A percentile compares a stretch with the other conserved stretches of the same genome.
Evolutionary conservation across 495 filamentous ascomycete genomes (phyloP).

Genomic region (Antarctomyces pellizariae): DNA sequence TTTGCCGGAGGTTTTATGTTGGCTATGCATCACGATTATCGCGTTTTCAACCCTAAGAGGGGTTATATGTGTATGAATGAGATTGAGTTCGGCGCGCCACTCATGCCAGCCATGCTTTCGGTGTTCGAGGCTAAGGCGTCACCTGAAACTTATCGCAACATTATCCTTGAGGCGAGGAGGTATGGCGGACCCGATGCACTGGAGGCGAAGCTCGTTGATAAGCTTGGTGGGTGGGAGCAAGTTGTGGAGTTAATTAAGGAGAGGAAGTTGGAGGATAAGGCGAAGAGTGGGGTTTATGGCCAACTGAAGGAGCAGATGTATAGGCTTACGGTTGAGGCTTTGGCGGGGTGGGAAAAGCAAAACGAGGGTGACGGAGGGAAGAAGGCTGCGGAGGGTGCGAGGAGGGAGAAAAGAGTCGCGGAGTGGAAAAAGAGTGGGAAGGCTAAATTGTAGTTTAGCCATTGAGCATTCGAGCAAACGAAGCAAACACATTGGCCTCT

Average conservation of each 20-base stretch:
- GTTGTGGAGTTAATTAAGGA: conserved; percentile 29
- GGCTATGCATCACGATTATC: conserved; percentile 69
- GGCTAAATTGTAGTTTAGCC: conserved; percentile 9
- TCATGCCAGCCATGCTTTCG: conserved; percentile 45
- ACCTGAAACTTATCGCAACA: conserved; percentile 27
- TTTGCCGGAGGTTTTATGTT: conserved; percentile 65
- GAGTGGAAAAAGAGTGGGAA: conserved; percentile 11
- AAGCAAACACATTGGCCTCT: too few relatives aligned
- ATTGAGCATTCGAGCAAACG: too few relatives aligned
- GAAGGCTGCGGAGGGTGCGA: conserved; percentile 15
- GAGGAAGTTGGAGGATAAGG: conserved; percentile 31
- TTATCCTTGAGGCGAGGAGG: conserved; percentile 46
- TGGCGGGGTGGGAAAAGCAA: conserved; percentile 20
- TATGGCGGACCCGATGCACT: conserved; percentile 35
- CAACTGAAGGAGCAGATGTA: conserved; percentile 52
- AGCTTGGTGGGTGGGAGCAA: conserved; percentile 36
- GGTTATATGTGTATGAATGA: conserved; percentile 62
- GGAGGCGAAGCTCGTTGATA: conserved; percentile 43
- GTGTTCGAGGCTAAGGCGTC: conserved; percentile 48
- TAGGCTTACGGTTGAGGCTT: conserved; percentile 27
- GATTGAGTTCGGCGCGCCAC: conserved; percentile 48
- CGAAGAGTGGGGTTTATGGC: conserved; percentile 37
- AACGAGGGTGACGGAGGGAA: conserved; percentile 2
- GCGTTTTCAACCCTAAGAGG: conserved; percentile 39
- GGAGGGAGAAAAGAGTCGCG: conserved; percentile 21